Evolutionary conservation across 768 basidiomycete genomes (phyloP), one percentile per base, ranked within the genome.

Genomic region (Xerocomellus intermedius): DNA sequence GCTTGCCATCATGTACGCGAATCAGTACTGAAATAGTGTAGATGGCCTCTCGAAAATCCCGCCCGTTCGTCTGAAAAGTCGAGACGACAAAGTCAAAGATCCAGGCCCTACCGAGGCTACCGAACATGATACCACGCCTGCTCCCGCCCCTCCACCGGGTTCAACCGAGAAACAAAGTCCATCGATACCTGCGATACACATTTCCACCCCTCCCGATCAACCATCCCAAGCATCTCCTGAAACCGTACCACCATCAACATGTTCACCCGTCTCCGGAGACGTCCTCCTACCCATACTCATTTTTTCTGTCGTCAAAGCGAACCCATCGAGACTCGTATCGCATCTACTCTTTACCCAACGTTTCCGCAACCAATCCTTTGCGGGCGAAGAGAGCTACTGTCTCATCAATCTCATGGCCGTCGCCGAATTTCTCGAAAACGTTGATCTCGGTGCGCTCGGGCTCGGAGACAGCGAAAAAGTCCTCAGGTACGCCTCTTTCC

Each of bases 391-490:
- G 64, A 86, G 85, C 45, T 99, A 94, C 64, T 98, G 94, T 55
- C 79, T 96, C 38, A 90, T 98, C 69, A 98, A 97, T 71, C 77
- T 97, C 37, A 85, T 95, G 78, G 96, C 96, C 12, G 94, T 96
- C 6, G 91, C 91, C 1, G 95, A 98, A 67, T 99, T 98, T 69
- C 77, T 98, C 48, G 94, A 96, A 74, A 91, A 94, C 66, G 93
- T 98, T 35, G 94, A 98, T 73, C 76, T 97, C 52, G 86, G 81
- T 8, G 82, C 79, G 1, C 74, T 90, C 19, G 86, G 82, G 0
- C 71, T 92, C 7, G 82, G 80, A 7, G 84, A 86, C 48, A 80
- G 79, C 33, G 82, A 83, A 45, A 76, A 73, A 28, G 77, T 82
- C 4, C 69, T 85, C 62, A 87, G 84, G 87, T 87, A 49, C 24